Evolutionary conservation across 768 basidiomycete species (phyloP).

Genomic region (Crepidotus variabilis): DNA sequence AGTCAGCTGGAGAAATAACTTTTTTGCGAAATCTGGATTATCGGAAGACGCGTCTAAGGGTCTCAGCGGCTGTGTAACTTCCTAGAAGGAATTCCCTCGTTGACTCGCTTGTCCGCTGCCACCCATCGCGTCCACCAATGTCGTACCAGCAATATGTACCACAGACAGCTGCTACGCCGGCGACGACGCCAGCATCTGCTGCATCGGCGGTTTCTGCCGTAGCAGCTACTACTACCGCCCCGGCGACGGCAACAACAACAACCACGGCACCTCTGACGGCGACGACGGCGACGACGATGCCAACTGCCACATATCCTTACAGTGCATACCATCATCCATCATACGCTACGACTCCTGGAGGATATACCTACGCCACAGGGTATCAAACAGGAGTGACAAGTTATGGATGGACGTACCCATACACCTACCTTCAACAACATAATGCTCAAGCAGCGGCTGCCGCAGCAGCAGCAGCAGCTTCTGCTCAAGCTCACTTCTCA

Average conservation of each 20-base stretch:
- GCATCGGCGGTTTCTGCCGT: not conserved
- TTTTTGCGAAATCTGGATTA: too few species aligned
- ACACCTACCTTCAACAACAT: constrained; percentile 46
- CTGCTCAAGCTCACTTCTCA: constrained; percentile 20
- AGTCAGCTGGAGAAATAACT: too few species aligned
- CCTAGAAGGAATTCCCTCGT: too few species aligned
- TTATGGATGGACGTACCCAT: constrained; percentile 73
- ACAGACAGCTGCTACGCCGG: not conserved
- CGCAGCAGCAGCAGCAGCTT: constrained; percentile 17
- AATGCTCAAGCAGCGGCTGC: constrained; percentile 25
- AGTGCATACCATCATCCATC: constrained; percentile 54
- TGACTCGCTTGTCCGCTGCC: not conserved
- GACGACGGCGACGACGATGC: constrained; percentile 24
- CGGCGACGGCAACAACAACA: not conserved
- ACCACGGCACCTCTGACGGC: not conserved
- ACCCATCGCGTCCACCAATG: not conserved
- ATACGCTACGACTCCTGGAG: constrained; percentile 44
- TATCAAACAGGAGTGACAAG: constrained; percentile 67
- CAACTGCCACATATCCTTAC: constrained; percentile 60
- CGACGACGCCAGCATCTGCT: constrained; percentile 4
- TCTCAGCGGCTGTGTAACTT: too few species aligned
- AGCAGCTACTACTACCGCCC: not conserved
- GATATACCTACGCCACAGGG: constrained; percentile 46
- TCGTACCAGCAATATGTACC: constrained; percentile 11
- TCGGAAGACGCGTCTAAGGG: too few species aligned